These are phyloP conservation scores for Hortiboletus flavorubellus DNA, from an alignment of 768 basidiomycete genomes.

Conservation along the genomic window DNA sequence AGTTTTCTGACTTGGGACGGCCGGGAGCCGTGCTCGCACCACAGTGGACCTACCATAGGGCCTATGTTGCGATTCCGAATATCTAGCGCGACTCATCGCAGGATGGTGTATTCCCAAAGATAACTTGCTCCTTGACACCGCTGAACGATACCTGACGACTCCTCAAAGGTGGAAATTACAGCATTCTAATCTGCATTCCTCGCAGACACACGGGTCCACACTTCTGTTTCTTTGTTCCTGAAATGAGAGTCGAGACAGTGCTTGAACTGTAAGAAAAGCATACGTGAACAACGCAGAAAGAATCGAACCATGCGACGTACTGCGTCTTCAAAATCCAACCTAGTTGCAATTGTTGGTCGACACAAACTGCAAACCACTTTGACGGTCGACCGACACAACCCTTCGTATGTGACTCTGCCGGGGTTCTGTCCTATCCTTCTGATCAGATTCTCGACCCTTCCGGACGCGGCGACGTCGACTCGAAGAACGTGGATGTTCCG, in stretches of 20 bases:
- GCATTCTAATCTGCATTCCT: neutral
- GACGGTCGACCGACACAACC: slow-evolving; percentile 2
- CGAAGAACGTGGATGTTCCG: neutral
- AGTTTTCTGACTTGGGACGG: neutral
- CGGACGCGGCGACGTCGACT: slow-evolving; percentile 3
- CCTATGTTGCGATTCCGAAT: slow-evolving; percentile 2
- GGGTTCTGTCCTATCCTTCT: slow-evolving; percentile 8
- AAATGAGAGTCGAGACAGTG: slow-evolving; percentile 8
- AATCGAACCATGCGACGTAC: neutral
- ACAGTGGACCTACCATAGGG: slow-evolving; percentile 7
- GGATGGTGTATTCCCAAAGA: slow-evolving; percentile 12
- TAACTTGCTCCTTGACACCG: too few species aligned
- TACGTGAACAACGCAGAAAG: neutral
- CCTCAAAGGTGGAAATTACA: neutral
- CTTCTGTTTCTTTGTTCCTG: neutral
- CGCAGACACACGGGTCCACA: slow-evolving; percentile 4
- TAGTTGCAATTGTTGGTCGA: neutral
- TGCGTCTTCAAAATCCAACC: slow-evolving; percentile 5
- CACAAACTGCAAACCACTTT: slow-evolving; percentile 10
- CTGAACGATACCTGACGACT: too few species aligned
- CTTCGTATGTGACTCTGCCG: neutral
- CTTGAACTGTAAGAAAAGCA: neutral
- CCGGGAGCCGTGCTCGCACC: neutral
- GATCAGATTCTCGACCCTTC: slow-evolving; percentile 10
- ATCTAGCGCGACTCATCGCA: too few species aligned